These are phyloP conservation scores for Cordyceps tenuipes DNA, from an alignment of 2,329 filamentous ascomycete genomes.

Conservation along the genomic window DNA sequence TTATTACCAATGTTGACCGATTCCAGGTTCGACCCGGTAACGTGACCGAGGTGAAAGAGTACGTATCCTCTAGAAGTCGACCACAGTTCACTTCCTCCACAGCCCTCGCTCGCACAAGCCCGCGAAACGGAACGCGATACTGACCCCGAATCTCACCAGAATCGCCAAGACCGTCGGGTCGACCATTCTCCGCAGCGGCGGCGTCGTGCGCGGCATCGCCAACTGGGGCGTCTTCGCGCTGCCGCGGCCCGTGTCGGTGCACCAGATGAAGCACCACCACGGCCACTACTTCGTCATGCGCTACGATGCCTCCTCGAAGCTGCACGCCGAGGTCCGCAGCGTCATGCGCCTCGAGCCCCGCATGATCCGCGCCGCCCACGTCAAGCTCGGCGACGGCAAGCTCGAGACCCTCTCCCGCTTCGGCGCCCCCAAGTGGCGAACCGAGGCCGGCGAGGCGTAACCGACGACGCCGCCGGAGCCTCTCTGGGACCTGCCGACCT, in stretches of 20 bases:
- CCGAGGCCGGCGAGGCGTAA: slow-evolving; percentile 25
- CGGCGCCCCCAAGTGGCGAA: slow-evolving; percentile 42
- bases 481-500: too few species aligned
- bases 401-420: slow-evolving; percentile 43
- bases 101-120: background rate
- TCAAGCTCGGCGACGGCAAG: slow-evolving; percentile 68
- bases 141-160: slow-evolving; percentile 37
- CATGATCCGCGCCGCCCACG: slow-evolving; percentile 78
- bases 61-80: slow-evolving; percentile 27
- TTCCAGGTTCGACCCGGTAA: slow-evolving; percentile 82
- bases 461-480: background rate
- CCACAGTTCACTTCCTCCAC: background rate
- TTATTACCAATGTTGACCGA: background rate
- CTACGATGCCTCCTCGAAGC: slow-evolving; percentile 69
- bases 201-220: slow-evolving; percentile 82
- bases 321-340: slow-evolving; percentile 66
- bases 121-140: slow-evolving; percentile 2
- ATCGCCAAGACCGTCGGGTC: slow-evolving; percentile 81
- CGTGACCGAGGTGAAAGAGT: slow-evolving; percentile 92
- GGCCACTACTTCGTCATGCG: slow-evolving; percentile 98
- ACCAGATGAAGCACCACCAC: slow-evolving; percentile 73
- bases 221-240: slow-evolving; percentile 95
- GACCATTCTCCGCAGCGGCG: slow-evolving; percentile 72
- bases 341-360: slow-evolving; percentile 80
- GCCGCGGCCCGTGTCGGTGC: slow-evolving; percentile 67